Percentiles rank a stretch among this genome's conserved stretches.
phyloP scores from a whole-genome alignment of 2,329 filamentous ascomycete species.

The Alternaria sp. region DNA sequence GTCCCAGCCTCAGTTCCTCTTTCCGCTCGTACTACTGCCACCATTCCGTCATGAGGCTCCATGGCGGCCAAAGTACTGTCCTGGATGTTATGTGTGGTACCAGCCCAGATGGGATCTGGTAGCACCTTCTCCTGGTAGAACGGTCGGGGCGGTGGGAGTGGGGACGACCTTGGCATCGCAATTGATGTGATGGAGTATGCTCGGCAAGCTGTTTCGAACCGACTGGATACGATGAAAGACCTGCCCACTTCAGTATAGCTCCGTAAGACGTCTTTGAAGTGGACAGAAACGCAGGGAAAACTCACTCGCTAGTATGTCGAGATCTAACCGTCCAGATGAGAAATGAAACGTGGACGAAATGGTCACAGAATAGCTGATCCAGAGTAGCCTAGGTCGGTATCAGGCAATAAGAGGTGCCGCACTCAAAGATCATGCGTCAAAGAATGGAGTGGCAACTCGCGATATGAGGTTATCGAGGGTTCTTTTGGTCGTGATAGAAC shows the following conservation, averaged over 20 bases:
- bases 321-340: background rate
- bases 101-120: background rate
- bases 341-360: background rate
- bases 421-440: background rate
- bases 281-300: background rate
- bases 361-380: background rate
- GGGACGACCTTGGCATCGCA: background rate
- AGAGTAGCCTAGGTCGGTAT: background rate
- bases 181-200: background rate
- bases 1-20: background rate
- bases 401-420: background rate
- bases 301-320: background rate
- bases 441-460: background rate
- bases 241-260: background rate
- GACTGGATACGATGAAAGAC: background rate
- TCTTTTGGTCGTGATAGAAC: background rate
- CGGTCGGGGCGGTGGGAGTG: background rate
- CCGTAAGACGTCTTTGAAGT: background rate
- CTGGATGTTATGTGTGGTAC: background rate
- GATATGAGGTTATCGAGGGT: background rate
- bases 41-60: background rate
- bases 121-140: background rate
- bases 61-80: background rate
- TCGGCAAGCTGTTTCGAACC: background rate
- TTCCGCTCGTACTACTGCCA: background rate